Evolutionary conservation across 129 eudicot genomes (phyloP).

Genomic region (Centella asiatica): DNA sequence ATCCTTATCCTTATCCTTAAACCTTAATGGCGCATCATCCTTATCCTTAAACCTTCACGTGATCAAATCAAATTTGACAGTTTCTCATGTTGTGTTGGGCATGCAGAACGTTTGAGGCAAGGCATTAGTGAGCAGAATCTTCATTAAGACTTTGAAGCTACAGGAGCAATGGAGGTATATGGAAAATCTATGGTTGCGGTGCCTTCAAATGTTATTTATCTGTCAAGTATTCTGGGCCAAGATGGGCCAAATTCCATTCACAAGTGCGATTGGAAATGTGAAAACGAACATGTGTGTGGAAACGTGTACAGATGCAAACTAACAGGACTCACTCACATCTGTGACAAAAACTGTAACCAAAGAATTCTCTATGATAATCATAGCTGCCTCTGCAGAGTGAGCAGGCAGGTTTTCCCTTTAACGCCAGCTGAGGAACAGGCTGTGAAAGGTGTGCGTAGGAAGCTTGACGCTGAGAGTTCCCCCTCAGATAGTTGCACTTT

Average conservation of each 20-base stretch:
- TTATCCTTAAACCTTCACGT: not conserved
- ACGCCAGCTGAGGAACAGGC: conserved; percentile 72
- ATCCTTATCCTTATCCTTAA: not conserved
- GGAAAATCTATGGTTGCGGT: conserved; percentile 66
- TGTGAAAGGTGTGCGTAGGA: conserved; percentile 91
- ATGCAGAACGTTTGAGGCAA: conserved; percentile 34
- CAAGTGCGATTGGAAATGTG: conserved; percentile 98
- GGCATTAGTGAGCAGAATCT: conserved; percentile 5
- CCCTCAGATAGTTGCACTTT: conserved; percentile 65
- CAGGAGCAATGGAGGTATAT: conserved; percentile 80
- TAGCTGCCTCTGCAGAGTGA: conserved; percentile 89
- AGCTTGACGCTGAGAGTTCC: conserved; percentile 68
- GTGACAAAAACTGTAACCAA: conserved; percentile 99
- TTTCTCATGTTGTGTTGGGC: conserved; percentile 26
- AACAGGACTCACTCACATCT: conserved; percentile 87
- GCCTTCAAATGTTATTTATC: conserved; percentile 78
- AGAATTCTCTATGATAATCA: conserved; percentile 85
- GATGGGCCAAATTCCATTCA: conserved; percentile 74
- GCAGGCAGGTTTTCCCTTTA: conserved; percentile 74
- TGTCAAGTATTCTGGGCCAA: conserved; percentile 87
- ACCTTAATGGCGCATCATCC: not conserved
- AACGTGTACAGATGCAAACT: conserved; percentile 89
- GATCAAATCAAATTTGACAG: conserved; percentile 2
- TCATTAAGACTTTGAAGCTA: conserved; percentile 8
- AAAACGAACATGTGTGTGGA: conserved; percentile 84